Conservation (phyloP, 78 protist species). For the Dictyostelium firmibasis region DNA sequence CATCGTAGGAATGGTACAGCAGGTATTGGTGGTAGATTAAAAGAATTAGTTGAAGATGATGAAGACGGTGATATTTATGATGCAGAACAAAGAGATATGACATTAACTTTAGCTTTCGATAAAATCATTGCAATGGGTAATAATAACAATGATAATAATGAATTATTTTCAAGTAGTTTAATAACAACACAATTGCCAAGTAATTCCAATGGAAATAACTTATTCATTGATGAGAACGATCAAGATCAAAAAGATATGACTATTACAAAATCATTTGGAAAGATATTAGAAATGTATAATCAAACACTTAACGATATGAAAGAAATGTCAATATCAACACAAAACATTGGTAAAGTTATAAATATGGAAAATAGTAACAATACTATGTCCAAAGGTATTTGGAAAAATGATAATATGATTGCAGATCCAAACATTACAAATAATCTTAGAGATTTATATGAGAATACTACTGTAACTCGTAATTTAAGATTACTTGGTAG, state of each 20-base stretch:
- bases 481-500: not conserved
- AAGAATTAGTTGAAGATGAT: not conserved
- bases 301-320: not conserved
- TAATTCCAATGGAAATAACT: not conserved
- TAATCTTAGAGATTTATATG: constrained; percentile 18
- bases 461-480: constrained; percentile 9
- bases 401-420: not conserved
- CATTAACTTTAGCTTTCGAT: constrained; percentile 45
- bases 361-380: not conserved
- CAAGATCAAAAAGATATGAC: constrained; percentile 38
- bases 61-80: not conserved
- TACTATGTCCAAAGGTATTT: not conserved
- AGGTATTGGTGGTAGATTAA: constrained; percentile 49
- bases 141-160: not conserved
- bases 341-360: not conserved
- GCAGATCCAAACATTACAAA: constrained; percentile 23
- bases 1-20: constrained; percentile 36
- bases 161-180: not conserved
- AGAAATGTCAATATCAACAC: constrained; percentile 4
- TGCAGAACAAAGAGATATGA: constrained; percentile 32
- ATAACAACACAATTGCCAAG: not conserved
- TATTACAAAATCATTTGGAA: constrained; percentile 29
- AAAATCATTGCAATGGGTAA: constrained; percentile 11
- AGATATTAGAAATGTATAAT: not conserved
- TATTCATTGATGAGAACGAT: not conserved